These are phyloP conservation scores for Coemansia sp. DNA, from an alignment of 192 early-diverging fungal species.

Conservation along the genomic window DNA sequence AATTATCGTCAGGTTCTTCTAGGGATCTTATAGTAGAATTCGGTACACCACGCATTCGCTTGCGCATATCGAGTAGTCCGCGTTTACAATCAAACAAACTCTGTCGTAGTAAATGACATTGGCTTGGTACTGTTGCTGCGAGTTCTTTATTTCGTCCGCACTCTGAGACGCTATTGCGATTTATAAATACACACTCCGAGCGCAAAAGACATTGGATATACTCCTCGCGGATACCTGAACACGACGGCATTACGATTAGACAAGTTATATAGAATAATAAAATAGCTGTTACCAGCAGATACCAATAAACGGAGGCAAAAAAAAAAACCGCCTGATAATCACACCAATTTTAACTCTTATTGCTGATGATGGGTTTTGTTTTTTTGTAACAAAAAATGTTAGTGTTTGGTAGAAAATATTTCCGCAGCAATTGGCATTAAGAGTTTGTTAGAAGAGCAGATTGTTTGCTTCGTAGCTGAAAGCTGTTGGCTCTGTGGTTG, in stretches of 20 bases:
- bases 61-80: slow-evolving; percentile 53
- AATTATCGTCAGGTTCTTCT: slow-evolving; percentile 35
- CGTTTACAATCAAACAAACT: slow-evolving; percentile 55
- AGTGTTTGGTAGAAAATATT: background rate
- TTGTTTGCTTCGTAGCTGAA: no score
- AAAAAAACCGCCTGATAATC: background rate
- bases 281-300: background rate
- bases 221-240: slow-evolving; percentile 50
- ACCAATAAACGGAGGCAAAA: background rate
- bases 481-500: no score
- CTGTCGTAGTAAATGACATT: slow-evolving; percentile 38
- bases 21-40: slow-evolving; percentile 20
- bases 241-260: slow-evolving; percentile 38
- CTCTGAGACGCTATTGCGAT: slow-evolving; percentile 41
- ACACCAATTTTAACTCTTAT: background rate
- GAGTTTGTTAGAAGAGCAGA: no score
- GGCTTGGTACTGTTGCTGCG: slow-evolving; percentile 27
- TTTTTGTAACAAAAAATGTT: background rate
- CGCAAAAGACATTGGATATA: slow-evolving; percentile 47
- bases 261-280: background rate
- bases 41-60: slow-evolving; percentile 48
- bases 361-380: slow-evolving; percentile 4
- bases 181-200: slow-evolving; percentile 51
- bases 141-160: slow-evolving; percentile 48
- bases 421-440: background rate